Percentiles rank a stretch among this genome's conserved stretches.
phyloP scores from a whole-genome alignment of 768 basidiomycete species.

The Galerina marginata region DNA sequence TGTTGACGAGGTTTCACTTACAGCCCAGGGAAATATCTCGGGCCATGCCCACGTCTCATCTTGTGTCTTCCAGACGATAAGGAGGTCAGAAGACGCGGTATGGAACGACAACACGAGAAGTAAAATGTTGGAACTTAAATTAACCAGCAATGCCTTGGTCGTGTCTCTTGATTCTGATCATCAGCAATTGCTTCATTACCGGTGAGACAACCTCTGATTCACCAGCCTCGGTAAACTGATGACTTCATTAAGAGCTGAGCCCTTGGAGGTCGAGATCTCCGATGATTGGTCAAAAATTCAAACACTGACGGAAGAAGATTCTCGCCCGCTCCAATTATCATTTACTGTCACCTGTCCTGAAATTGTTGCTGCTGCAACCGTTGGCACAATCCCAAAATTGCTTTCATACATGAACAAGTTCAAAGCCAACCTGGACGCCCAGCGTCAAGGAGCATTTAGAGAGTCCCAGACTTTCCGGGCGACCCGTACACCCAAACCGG shows the following conservation, averaged over 20 bases:
- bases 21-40: slow-evolving; percentile 75
- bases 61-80: slow-evolving; percentile 77
- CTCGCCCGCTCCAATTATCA: slow-evolving; percentile 67
- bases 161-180: slow-evolving; percentile 77
- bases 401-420: slow-evolving; percentile 78
- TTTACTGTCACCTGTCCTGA: slow-evolving; percentile 77
- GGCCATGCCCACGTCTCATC: slow-evolving; percentile 71
- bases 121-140: slow-evolving; percentile 72
- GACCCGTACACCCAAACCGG: slow-evolving; percentile 73
- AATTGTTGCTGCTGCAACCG: slow-evolving; percentile 68
- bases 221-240: neutral
- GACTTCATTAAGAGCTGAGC: slow-evolving; percentile 65
- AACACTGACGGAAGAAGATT: slow-evolving; percentile 41
- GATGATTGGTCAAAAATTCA: slow-evolving; percentile 80
- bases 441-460: slow-evolving; percentile 75
- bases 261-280: slow-evolving; percentile 71
- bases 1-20: slow-evolving; percentile 66
- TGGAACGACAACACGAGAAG: slow-evolving; percentile 39
- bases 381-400: slow-evolving; percentile 79
- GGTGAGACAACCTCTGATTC: slow-evolving; percentile 47
- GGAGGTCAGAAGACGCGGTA: slow-evolving; percentile 51
- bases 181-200: slow-evolving; percentile 74
- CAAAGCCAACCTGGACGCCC: slow-evolving; percentile 70
- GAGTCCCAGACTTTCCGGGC: slow-evolving; percentile 81
- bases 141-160: slow-evolving; percentile 75